These are phyloP conservation scores for Bryoerythrophyllum caledonicum DNA, from an alignment of 225 moss, liverwort and hornwort genomes.

Conservation along the genomic window DNA sequence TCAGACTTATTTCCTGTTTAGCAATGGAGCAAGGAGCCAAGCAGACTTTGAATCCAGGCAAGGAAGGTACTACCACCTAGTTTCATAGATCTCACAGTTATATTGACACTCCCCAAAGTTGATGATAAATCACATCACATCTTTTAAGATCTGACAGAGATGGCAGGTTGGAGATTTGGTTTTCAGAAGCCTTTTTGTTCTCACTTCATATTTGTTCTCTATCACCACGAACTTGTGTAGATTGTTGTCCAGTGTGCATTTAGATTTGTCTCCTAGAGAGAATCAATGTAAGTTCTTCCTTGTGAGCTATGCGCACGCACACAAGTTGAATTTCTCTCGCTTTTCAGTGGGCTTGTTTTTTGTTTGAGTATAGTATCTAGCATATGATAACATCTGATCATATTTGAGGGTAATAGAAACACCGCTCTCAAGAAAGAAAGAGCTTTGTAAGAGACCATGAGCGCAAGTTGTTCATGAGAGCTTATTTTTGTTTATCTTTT, in stretches of 20 bases:
- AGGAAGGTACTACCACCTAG: conserved; percentile 6
- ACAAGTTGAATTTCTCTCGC: background rate
- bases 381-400: too few species aligned
- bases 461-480: too few species aligned
- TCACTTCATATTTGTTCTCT: conserved; percentile 24
- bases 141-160: conserved; percentile 23
- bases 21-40: background rate
- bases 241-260: conserved; percentile 9
- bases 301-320: background rate
- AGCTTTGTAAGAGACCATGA: too few species aligned
- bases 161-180: conserved; percentile 18
- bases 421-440: too few species aligned
- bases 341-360: conserved; percentile 2
- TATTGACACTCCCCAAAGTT: conserved; percentile 17
- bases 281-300: conserved; percentile 16
- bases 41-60: background rate
- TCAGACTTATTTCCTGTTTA: conserved; percentile 10
- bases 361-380: background rate
- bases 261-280: background rate
- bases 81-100: conserved; percentile 23
- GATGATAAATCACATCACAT: conserved; percentile 24
- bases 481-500: background rate
- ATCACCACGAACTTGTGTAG: conserved; percentile 23
- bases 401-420: too few species aligned
- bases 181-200: conserved; percentile 3